These are phyloP conservation scores for Alternaria longipes DNA, from an alignment of 2,329 filamentous ascomycete genomes.

Conservation along the genomic window DNA sequence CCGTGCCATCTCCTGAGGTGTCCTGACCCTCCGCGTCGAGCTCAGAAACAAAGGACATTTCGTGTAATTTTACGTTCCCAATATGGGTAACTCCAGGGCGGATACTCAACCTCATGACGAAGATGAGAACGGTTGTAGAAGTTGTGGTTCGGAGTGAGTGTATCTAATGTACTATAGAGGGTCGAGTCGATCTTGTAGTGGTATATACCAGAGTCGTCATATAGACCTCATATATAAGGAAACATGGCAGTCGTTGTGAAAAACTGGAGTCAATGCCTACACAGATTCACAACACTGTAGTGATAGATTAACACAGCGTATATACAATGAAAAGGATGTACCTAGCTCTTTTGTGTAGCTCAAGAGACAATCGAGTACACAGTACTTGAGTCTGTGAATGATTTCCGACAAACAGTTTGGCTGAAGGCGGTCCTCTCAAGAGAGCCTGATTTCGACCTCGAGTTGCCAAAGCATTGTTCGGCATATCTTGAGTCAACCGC, in stretches of 20 bases:
- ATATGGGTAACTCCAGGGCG: conserved; percentile 4
- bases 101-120: background rate
- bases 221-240: background rate
- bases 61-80: conserved; percentile 21
- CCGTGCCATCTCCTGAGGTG: background rate
- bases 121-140: background rate
- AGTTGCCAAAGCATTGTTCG: background rate
- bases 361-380: background rate
- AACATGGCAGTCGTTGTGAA: background rate
- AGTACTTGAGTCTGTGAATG: background rate
- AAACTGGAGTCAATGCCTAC: background rate
- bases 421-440: background rate
- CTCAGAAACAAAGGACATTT: conserved; percentile 18
- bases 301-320: background rate
- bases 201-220: background rate
- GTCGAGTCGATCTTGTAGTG: background rate
- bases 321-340: background rate
- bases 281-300: background rate
- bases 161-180: background rate
- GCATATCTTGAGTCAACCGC: background rate
- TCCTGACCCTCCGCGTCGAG: conserved; percentile 18
- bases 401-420: background rate
- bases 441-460: background rate
- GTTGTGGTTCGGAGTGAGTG: background rate
- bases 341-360: background rate